Percentiles rank a stretch among this genome's conserved stretches.
Evolutionary conservation across 2,329 filamentous ascomycete genomes (phyloP).

Genomic region (Onygena corvina): DNA sequence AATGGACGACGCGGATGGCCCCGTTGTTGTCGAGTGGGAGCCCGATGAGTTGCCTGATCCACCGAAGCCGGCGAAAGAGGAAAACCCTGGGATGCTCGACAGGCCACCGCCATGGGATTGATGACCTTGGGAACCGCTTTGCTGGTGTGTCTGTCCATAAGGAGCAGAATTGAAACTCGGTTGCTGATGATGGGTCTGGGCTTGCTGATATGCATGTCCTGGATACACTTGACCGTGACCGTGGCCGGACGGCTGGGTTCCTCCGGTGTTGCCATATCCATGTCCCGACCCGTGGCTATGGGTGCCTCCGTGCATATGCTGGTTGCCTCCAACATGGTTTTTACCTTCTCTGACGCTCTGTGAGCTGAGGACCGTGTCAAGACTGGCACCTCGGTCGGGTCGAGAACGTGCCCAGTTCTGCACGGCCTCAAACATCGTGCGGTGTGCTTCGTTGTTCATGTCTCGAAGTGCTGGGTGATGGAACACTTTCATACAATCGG

Average conservation of each 20-base stretch:
- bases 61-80: constrained; percentile 11
- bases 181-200: constrained; percentile 4
- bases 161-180: not conserved
- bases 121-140: constrained; percentile 12
- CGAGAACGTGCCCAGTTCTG: constrained; percentile 65
- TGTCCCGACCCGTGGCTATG: constrained; percentile 8
- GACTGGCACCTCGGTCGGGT: constrained; percentile 50
- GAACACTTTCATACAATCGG: constrained; percentile 71
- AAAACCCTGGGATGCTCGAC: constrained; percentile 14
- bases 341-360: constrained; percentile 71
- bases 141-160: not conserved
- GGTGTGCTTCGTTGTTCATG: constrained; percentile 64
- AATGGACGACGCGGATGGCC: constrained; percentile 18
- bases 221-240: not conserved
- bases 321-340: constrained; percentile 49
- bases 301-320: constrained; percentile 16
- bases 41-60: constrained; percentile 11
- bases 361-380: constrained; percentile 67
- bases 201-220: not conserved
- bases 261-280: constrained; percentile 2
- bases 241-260: not conserved
- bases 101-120: constrained; percentile 26
- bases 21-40: not conserved
- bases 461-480: constrained; percentile 81
- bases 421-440: constrained; percentile 79